Base-by-base conservation (phyloP, 306 rosid species). In the Dalbergia oliveri region DNA sequence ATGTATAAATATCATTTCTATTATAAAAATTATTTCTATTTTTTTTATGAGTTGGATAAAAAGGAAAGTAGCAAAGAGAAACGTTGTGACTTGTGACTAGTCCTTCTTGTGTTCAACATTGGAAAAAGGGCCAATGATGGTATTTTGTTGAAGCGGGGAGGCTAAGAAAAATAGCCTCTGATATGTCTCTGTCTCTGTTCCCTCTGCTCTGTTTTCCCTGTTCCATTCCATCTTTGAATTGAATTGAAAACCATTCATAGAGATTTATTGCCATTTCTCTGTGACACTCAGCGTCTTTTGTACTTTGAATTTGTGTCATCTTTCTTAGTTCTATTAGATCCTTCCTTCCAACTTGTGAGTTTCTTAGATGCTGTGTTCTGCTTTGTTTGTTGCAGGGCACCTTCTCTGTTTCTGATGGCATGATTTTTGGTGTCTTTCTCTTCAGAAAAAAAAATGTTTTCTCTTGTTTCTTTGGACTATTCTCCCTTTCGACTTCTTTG, bases 111-210 rank as follows among this genome's bases (percentile, higher is more conserved):
- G 74, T 83, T 83, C 79, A 84, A 74, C 33, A 60, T 85, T 82
- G 88, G 79, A 86, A 88, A 82, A 50, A 50, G 57, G 78, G 73
- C 78, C 57, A 59, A 84, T 76, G 75, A 75, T 78, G 11, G 79
- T 65, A 76, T 77, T 67, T 80, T 58, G 85, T 68, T 75, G 91
- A 84, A 87, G 87, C 77, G 74, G 86, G 63, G 79, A 31, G 90
- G 82, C 83, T 74, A 81, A 79, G 83, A 72, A 75, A 26, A 51
- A 83, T 76, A 77, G 19, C 65, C 69, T 34, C 65, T 43, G 7
- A 43, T 4, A 16, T 64, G 33, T 72, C 84, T 84, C 9, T 70
- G 64, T 82, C 71, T 68, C 75, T 75, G 50, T 57, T 64, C 49
- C 76, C 69, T 1, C 73, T 83, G 67, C 53, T 15, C 77, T 75